Conservation (phyloP, 2,329 filamentous ascomycete species). For the Monilinia polystroma region DNA sequence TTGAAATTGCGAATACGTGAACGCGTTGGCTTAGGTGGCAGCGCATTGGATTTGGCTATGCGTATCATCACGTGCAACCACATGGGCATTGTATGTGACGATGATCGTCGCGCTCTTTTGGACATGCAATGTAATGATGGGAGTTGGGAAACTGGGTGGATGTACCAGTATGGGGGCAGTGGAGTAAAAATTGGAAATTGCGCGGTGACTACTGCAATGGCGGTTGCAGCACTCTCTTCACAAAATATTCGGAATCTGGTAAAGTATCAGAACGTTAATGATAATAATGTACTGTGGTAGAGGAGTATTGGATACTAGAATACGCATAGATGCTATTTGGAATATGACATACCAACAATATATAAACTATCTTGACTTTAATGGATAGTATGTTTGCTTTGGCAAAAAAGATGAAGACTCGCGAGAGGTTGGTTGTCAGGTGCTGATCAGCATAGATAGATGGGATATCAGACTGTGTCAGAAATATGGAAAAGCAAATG, state of each 20-base stretch:
- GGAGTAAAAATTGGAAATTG: not conserved
- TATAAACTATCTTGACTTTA: too few species aligned
- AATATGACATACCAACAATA: too few species aligned
- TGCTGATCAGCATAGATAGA: too few species aligned
- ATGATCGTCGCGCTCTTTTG: not conserved
- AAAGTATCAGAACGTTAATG: not conserved
- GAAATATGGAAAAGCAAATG: too few species aligned
- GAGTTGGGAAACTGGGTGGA: not conserved
- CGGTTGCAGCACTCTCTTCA: not conserved
- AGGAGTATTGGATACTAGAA: too few species aligned
- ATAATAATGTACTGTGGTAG: not conserved
- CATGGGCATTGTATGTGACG: not conserved
- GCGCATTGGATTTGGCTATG: not conserved
- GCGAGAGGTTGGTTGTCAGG: too few species aligned
- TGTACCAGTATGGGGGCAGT: not conserved
- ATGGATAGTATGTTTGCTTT: too few species aligned
- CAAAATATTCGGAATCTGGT: not conserved
- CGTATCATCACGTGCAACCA: not conserved
- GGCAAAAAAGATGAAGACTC: too few species aligned
- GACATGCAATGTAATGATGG: not conserved
- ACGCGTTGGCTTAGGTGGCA: not conserved
- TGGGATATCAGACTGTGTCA: too few species aligned
- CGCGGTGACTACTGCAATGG: not conserved
- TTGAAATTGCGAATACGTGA: constrained; percentile 1
- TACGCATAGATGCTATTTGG: too few species aligned